Evolutionary conservation across 116 monocot species (phyloP), one percentile per base, ranked within the genome.

Genomic region (Cymodocea nodosa): DNA sequence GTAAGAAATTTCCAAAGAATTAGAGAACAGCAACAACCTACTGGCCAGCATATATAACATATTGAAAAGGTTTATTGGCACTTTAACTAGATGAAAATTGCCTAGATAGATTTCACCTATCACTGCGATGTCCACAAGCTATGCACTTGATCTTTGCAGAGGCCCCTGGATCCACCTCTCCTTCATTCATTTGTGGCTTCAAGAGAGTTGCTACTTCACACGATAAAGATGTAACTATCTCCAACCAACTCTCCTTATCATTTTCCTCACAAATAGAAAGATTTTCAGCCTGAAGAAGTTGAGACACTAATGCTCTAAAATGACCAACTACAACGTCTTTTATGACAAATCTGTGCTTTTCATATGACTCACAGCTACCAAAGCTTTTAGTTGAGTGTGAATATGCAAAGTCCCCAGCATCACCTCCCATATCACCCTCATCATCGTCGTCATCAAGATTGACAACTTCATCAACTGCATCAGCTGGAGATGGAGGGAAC

Each of bases 141-240:
- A 97, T 60, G 71, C 91, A 91, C 64, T 97, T 97, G 50, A 97
- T 70, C 71, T 97, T 97, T 52, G 85, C 85, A 78, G 91, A 91
- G n/a, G 82, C 85, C 52, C 82, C 83, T 59, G 97, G 91, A 76
- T 97, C 97, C 97, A 91, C 91, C 53, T 85, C 85, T 71, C 88
- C 83, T 25, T 70, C 87, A 78, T 85, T 91, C 6, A 80, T 97
- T 70, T 89, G 89, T 61, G 97, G 88, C 69, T 88, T 88, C 14
- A 97, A 85, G 59, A 91, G 76, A 62, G 79, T 81, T 36, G 97
- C 97, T 53, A 91, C 97, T 80, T 97, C 84, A 91, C 97, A 97
- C 63, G 97, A 87, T 70, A 97, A 75, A 50, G 74, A 71, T 65
- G 88, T 91, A 34, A 97, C 80, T 65, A 97, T 97, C 65, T 87